These are phyloP conservation scores for Saccharomycopsis sp. DNA, from an alignment of 805 yeast species.

Conservation along the genomic window DNA sequence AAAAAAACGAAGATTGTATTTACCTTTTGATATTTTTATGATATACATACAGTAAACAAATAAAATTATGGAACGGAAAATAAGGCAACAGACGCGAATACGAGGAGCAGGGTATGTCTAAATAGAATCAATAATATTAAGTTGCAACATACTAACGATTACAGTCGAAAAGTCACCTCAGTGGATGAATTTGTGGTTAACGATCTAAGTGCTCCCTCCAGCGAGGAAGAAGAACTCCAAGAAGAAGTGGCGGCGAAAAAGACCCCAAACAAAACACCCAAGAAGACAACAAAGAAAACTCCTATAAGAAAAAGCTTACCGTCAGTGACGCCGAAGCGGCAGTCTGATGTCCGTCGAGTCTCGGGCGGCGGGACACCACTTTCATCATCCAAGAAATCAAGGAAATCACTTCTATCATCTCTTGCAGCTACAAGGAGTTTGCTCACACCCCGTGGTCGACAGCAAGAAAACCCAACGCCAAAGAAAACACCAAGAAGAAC, in stretches of 20 bases:
- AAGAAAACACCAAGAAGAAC: neutral
- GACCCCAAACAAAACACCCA: neutral
- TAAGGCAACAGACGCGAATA: constrained; percentile 1
- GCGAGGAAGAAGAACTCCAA: neutral
- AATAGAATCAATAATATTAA: neutral
- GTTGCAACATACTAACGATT: neutral
- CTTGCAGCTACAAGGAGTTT: no score
- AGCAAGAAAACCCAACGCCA: neutral
- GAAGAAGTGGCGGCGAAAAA: neutral
- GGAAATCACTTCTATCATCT: no score
- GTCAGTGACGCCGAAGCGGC: neutral
- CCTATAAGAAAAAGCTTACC: neutral
- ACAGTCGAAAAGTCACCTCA: neutral
- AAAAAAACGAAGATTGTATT: no score
- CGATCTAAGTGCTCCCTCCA: constrained; percentile 2
- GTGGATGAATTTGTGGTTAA: constrained; percentile 4
- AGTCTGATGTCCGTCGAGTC: no score
- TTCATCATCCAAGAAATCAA: no score
- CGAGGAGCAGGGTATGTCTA: constrained; percentile 7
- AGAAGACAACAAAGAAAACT: neutral
- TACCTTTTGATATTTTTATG: neutral
- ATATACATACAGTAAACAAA: neutral
- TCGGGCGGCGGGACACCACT: no score
- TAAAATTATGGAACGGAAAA: constrained; percentile 1
- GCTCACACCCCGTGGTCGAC: neutral